A percentile compares a stretch with the other conserved stretches of the same genome.
phyloP scores from a whole-genome alignment of 2,329 filamentous ascomycete genomes.

The Diaporthe vexans region DNA sequence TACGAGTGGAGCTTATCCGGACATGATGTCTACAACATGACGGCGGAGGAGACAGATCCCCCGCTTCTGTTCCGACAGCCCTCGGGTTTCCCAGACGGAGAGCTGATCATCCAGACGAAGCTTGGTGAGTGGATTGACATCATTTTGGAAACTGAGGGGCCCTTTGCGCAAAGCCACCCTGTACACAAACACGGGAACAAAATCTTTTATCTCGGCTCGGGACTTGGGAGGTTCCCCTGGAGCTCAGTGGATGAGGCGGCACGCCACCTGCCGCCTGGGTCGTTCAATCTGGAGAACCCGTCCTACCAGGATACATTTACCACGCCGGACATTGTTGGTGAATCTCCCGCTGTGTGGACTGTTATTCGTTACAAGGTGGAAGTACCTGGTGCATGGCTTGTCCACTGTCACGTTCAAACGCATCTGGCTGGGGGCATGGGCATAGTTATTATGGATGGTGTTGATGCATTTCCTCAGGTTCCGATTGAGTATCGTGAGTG shows the following conservation, averaged over 20 bases:
- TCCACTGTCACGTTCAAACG: slow-evolving; percentile 15
- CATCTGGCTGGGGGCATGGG: slow-evolving; percentile 16
- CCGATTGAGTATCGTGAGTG: slow-evolving; percentile 10
- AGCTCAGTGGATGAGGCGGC: slow-evolving; percentile 1
- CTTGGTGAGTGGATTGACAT: slow-evolving; percentile 16
- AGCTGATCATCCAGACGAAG: slow-evolving; percentile 10
- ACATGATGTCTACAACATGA: slow-evolving; percentile 14
- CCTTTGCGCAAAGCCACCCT: slow-evolving; percentile 14
- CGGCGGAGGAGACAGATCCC: slow-evolving; percentile 18
- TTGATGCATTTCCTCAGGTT: background rate
- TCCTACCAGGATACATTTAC: slow-evolving; percentile 18
- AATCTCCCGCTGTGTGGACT: slow-evolving; percentile 1
- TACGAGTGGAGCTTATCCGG: slow-evolving; percentile 10
- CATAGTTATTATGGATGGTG: background rate
- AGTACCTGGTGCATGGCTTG: slow-evolving; percentile 5
- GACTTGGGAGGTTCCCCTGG: slow-evolving; percentile 15
- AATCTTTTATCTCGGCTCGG: background rate
- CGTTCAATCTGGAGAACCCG: slow-evolving; percentile 2
- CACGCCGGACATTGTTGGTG: slow-evolving; percentile 9
- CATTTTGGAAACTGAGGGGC: slow-evolving; percentile 11
- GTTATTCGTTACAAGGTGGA: slow-evolving; percentile 13
- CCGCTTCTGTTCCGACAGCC: slow-evolving; percentile 12
- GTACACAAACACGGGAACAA: slow-evolving; percentile 16
- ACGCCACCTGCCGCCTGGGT: slow-evolving; percentile 2
- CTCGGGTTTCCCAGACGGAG: background rate